phyloP scores from a whole-genome alignment of 306 rosid genomes.

The Senna tora region DNA sequence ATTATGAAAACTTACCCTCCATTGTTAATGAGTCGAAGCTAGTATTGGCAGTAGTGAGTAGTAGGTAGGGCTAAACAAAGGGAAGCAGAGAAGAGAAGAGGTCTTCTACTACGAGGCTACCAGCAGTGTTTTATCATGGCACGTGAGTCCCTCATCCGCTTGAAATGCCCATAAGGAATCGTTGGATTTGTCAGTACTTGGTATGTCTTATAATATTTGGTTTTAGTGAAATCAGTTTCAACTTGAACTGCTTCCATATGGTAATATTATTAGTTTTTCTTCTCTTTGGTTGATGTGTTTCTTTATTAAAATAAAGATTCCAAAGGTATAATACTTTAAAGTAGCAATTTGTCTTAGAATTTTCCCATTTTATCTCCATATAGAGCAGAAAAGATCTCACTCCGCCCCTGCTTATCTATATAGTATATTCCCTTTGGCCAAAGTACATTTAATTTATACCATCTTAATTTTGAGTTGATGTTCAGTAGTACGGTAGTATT shows the following conservation, averaged over 20 bases:
- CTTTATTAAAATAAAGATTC: background rate
- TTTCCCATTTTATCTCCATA: too few relatives aligned
- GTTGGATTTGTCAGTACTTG: conserved; percentile 20
- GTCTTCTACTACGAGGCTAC: too few relatives aligned
- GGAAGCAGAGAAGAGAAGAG: too few relatives aligned
- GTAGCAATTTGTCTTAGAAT: background rate
- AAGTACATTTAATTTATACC: too few relatives aligned
- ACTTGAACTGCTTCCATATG: background rate
- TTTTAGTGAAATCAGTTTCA: background rate
- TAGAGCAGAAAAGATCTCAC: too few relatives aligned
- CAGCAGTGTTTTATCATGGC: background rate
- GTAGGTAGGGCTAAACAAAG: background rate
- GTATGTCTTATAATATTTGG: background rate
- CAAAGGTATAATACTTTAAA: background rate
- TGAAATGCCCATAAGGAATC: conserved; percentile 29
- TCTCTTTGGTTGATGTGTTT: background rate
- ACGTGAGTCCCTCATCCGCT: conserved; percentile 19
- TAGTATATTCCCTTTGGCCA: too few relatives aligned
- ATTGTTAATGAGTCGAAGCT: background rate
- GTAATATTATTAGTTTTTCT: background rate
- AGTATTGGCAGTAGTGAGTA: background rate
- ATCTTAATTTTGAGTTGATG: too few relatives aligned
- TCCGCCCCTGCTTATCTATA: too few relatives aligned
- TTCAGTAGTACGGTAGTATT: too few relatives aligned
- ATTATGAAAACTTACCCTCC: background rate